phyloP scores from a whole-genome alignment of 2,329 filamentous ascomycete species.

The Pyrenophora teres region DNA sequence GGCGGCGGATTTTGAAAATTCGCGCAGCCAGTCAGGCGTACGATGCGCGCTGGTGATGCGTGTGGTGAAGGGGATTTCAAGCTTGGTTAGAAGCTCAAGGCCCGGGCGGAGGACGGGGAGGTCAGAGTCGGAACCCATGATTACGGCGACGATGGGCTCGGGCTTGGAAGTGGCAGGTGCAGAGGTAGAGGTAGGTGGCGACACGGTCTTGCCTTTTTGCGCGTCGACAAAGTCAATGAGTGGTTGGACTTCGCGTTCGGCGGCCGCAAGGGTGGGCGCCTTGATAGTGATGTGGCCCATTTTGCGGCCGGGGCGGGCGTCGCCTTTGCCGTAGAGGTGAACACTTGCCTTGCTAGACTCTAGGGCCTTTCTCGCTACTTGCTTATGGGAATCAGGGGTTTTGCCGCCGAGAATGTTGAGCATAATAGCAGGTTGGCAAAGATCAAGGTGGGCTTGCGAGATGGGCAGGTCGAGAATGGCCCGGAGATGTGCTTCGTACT shows the following conservation, averaged over 20 bases:
- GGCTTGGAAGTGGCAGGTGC: slow-evolving; percentile 17
- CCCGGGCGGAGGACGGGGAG: slow-evolving; percentile 69
- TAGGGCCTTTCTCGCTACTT: slow-evolving; percentile 61
- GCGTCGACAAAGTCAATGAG: slow-evolving; percentile 69
- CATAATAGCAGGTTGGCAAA: slow-evolving; percentile 70
- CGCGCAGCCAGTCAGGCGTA: slow-evolving; percentile 55
- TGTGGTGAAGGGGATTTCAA: slow-evolving; percentile 72
- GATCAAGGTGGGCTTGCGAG: slow-evolving; percentile 56
- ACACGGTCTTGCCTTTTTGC: slow-evolving; percentile 53
- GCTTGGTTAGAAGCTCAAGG: slow-evolving; percentile 68
- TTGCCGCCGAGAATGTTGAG: slow-evolving; percentile 55
- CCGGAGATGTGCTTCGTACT: slow-evolving; percentile 88
- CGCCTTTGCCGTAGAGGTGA: slow-evolving; percentile 89
- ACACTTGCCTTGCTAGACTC: slow-evolving; percentile 65
- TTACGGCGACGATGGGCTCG: slow-evolving; percentile 70
- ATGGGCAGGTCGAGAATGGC: slow-evolving; percentile 76
- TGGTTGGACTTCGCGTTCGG: slow-evolving; percentile 69
- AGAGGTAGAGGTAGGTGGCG: slow-evolving; percentile 20
- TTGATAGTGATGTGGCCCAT: slow-evolving; percentile 93
- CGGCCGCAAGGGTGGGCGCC: slow-evolving; percentile 67
- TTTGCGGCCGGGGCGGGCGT: slow-evolving; percentile 83
- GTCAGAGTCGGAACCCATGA: slow-evolving; percentile 84
- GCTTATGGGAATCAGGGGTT: slow-evolving; percentile 65
- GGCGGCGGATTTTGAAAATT: slow-evolving; percentile 50
- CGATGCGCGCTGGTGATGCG: slow-evolving; percentile 76